These are phyloP conservation scores for Cadophora gregata DNA, from an alignment of 2,329 filamentous ascomycete genomes.

Conservation along the genomic window DNA sequence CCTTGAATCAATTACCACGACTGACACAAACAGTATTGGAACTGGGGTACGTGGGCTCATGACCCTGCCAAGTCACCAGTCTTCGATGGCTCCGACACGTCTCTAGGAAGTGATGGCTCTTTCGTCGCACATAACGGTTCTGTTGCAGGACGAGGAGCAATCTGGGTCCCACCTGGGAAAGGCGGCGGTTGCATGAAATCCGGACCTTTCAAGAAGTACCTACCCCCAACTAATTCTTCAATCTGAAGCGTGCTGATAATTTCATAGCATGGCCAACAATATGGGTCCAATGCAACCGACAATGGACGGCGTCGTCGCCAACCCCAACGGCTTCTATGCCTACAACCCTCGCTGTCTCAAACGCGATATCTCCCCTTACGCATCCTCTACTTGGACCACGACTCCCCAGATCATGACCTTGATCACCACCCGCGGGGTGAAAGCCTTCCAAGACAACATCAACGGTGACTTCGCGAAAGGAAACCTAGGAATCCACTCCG, in stretches of 20 bases:
- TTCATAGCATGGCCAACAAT: conserved; percentile 40
- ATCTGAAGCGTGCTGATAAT: background rate
- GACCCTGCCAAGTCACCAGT: conserved; percentile 40
- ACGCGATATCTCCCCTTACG: conserved; percentile 45
- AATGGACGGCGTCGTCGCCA: conserved; percentile 13
- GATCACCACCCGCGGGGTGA: conserved; percentile 16
- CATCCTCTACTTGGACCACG: conserved; percentile 13
- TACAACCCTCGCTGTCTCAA: conserved; percentile 52
- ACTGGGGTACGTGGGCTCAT: conserved; percentile 27
- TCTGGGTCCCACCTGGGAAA: conserved; percentile 50
- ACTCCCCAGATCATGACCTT: conserved; percentile 19
- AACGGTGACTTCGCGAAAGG: conserved; percentile 40
- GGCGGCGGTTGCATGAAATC: conserved; percentile 60
- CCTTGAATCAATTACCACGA: background rate
- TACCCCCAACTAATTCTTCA: background rate
- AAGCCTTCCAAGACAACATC: conserved; percentile 25
- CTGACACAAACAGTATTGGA: conserved; percentile 47
- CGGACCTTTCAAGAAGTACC: conserved; percentile 48
- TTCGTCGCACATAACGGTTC: conserved; percentile 38
- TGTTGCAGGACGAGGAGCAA: conserved; percentile 30
- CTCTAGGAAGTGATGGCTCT: conserved; percentile 54
- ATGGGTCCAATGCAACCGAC: conserved; percentile 30
- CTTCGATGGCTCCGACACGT: conserved; percentile 58
- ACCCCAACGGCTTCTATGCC: conserved; percentile 24
- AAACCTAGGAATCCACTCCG: conserved; percentile 32